Evolutionary conservation across 2,329 filamentous ascomycete species (phyloP), one percentile per base, ranked within the genome.

Genomic region (Cercospora brassicicola): DNA sequence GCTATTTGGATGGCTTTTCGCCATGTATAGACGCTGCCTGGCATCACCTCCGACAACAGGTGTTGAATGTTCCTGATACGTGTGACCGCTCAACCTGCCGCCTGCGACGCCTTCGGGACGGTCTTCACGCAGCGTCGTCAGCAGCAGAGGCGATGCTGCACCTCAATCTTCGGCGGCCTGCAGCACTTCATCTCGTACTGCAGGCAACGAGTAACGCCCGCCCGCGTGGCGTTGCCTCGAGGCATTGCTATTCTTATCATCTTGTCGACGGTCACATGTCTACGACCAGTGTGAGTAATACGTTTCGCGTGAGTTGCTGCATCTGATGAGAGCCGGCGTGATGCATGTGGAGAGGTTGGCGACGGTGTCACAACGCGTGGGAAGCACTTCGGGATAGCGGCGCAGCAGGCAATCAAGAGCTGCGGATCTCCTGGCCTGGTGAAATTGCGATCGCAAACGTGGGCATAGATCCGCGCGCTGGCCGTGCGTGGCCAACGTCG

Each of bases 381-480:
- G 59, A 23, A 61, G 59, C 57, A 61, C 59, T 28, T 61, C 59
- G 59, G 36, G 53, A 57, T 33, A 57, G 10, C 26, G 53, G 53
- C 53, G 53, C 53, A 51, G 53, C 26, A 20, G 53, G 53, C 59
- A 61, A 61, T 61, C 36, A 42, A 48, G 30, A n/a, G 59, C 39
- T 33, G 59, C 33, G 59, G 39, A 42, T 20, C 57, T 28, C 31
- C 45, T 48, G 45, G 45, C 45, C 45, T 51, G 45, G 59, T 42
- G 59, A 61, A 61, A 61, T 61, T 39, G 39, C 31, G 36, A 28
- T 39, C 33, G 20, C 59, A 20, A 48, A 61, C 59, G 59, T 45
- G 59, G 59, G 36, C 33, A 61, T 61, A 42, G 36, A 48, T 48
- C 36, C 59, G 59, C 59, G 20, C 26, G 59, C 20, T 28, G 53